phyloP scores from a whole-genome alignment of 345 rosid species.

The Physaria fendleri region DNA sequence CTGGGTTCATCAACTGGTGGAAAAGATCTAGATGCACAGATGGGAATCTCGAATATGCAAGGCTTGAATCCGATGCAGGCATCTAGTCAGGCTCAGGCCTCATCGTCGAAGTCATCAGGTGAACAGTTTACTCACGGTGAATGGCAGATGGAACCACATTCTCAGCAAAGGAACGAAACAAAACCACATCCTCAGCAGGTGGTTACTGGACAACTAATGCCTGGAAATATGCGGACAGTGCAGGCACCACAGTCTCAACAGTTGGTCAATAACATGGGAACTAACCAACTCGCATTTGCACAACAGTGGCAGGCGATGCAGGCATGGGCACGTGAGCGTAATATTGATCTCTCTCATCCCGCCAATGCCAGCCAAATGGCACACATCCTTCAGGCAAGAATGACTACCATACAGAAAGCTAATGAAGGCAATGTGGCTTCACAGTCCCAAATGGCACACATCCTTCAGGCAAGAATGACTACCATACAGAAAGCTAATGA shows the following conservation, averaged over 20 bases:
- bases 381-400: slow-evolving; percentile 78
- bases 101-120: slow-evolving; percentile 63
- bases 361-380: slow-evolving; percentile 81
- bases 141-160: slow-evolving; percentile 57
- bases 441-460: slow-evolving; percentile 69
- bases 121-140: slow-evolving; percentile 62
- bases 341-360: slow-evolving; percentile 88
- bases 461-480: slow-evolving; percentile 81
- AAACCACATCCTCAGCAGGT: slow-evolving; percentile 46
- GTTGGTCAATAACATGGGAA: slow-evolving; percentile 47
- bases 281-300: slow-evolving; percentile 62
- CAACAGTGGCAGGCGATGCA: slow-evolving; percentile 80
- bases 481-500: slow-evolving; percentile 69
- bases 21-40: slow-evolving; percentile 62
- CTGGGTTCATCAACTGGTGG: slow-evolving; percentile 38
- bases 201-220: slow-evolving; percentile 48
- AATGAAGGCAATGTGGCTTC: slow-evolving; percentile 47
- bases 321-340: slow-evolving; percentile 81
- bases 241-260: slow-evolving; percentile 66
- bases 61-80: slow-evolving; percentile 70
- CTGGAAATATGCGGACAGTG: slow-evolving; percentile 61
- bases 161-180: slow-evolving; percentile 61
- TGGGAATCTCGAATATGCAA: slow-evolving; percentile 74
- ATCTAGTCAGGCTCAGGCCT: slow-evolving; percentile 67
- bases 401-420: slow-evolving; percentile 69